Evolutionary conservation across 768 basidiomycete species (phyloP), one percentile per base, ranked within the genome.

Genomic region (Pleurotus tuoliensis): DNA sequence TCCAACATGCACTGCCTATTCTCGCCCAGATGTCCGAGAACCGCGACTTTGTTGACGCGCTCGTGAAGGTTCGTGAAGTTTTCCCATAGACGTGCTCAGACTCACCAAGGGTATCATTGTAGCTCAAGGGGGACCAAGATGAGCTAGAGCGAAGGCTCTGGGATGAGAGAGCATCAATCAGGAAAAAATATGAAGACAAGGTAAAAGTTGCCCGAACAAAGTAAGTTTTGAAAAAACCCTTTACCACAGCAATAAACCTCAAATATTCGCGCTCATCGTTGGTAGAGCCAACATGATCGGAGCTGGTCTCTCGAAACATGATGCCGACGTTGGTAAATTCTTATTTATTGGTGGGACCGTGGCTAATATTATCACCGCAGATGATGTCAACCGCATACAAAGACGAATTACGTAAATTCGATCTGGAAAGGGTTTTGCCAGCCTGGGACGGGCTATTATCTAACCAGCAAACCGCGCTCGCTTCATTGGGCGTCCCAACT

Each of bases 401-500:
- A 58, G 81, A 75, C 61, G 90, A 91, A 58, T 66, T 92, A 38
- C 71, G 67, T 39, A 80, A 76, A 59, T 92, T 92, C 64, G 91
- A 92, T 64, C 63, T 63, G n/a, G 83, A 90, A 50, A 78, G 86
- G 38, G 86, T 77, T 8, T 68, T 92, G 5, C 75, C 83, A 2
- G 87, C 88, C 7, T 94, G 90, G 89, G 90, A 90, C 63, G 81
- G 80, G 16, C 75, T 93, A n/a, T 68, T 86, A 16, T 71, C 80
- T 49, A 82, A 81, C 62, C 92, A 94, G 66, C 91, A 94, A 69
- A 65, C 72, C 0, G 71, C 80, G 13, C 73, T 94, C 47, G 82
- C 83, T 61, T 67, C 75, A 27, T 71, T 86, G 45, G 73, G 77
- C 40, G 80, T 93, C 12, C 92, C 92, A 13, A 76, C 82, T 2